phyloP scores from a whole-genome alignment of 2,329 filamentous ascomycete species.

The Neurospora crassa region DNA sequence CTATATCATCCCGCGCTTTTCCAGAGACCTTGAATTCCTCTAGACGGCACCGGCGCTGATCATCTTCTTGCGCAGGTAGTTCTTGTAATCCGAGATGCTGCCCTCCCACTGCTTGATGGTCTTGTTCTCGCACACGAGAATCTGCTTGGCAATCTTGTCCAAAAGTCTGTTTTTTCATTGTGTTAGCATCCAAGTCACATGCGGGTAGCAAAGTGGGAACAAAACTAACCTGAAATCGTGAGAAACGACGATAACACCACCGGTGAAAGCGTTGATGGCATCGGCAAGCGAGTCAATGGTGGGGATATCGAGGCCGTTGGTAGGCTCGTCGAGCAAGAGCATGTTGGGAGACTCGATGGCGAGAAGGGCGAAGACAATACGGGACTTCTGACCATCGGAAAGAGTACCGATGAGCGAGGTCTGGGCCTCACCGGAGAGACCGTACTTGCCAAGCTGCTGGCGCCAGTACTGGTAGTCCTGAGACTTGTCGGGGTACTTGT shows the following conservation, averaged over 20 bases:
- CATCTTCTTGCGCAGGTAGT: slow-evolving; percentile 99
- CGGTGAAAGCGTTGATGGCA: slow-evolving; percentile 91
- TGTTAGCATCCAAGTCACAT: background rate
- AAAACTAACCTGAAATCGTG: slow-evolving; percentile 89
- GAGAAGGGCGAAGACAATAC: slow-evolving; percentile 94
- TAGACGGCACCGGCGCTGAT: slow-evolving; percentile 77
- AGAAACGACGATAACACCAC: slow-evolving; percentile 94
- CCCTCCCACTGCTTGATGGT: slow-evolving; percentile 86
- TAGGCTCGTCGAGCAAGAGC: slow-evolving; percentile 95
- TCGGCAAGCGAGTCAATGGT: slow-evolving; percentile 97
- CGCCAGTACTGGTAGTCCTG: slow-evolving; percentile 99
- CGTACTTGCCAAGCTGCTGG: slow-evolving; percentile 92
- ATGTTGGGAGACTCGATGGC: slow-evolving; percentile 97
- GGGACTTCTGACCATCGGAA: slow-evolving; percentile 94
- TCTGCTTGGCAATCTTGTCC: slow-evolving; percentile 99
- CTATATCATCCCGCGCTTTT: background rate
- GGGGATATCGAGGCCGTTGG: slow-evolving; percentile 97
- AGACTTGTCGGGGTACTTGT: slow-evolving; percentile 80
- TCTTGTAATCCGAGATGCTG: slow-evolving; percentile 90
- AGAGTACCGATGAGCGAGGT: slow-evolving; percentile 96
- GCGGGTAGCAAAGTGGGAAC: background rate
- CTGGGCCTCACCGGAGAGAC: slow-evolving; percentile 85
- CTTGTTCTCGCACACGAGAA: slow-evolving; percentile 98
- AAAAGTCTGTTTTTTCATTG: slow-evolving; percentile 56
- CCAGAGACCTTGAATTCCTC: slow-evolving; percentile 17